Evolutionary conservation across 805 yeast species (phyloP).

Genomic region (Zygosaccharomyces siamensis): DNA sequence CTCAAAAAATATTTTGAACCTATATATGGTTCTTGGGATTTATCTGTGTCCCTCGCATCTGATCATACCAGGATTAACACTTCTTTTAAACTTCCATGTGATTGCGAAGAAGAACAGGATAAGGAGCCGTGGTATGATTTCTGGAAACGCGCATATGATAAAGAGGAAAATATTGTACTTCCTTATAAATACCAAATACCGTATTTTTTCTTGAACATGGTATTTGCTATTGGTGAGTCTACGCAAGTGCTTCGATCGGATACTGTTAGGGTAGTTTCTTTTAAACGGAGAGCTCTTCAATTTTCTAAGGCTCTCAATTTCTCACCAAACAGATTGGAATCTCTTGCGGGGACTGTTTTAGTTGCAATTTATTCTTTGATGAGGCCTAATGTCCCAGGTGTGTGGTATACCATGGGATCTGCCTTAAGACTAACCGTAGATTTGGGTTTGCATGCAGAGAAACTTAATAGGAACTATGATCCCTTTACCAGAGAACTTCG

Average conservation of each 20-base stretch:
- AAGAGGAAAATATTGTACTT: slow-evolving; percentile 37
- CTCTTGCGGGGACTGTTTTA: slow-evolving; percentile 65
- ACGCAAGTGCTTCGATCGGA: slow-evolving; percentile 66
- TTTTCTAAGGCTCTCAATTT: slow-evolving; percentile 54
- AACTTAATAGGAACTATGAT: slow-evolving; percentile 39
- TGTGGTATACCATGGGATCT: slow-evolving; percentile 86
- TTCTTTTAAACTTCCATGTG: slow-evolving; percentile 33
- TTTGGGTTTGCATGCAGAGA: slow-evolving; percentile 75
- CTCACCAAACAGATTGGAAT: slow-evolving; percentile 58
- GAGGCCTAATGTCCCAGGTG: slow-evolving; percentile 88
- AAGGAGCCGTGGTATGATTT: slow-evolving; percentile 30
- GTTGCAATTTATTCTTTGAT: slow-evolving; percentile 69
- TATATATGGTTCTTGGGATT: slow-evolving; percentile 64
- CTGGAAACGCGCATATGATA: slow-evolving; percentile 39
- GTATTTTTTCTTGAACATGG: slow-evolving; percentile 65
- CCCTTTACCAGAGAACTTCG: slow-evolving; percentile 63
- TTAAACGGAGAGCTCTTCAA: slow-evolving; percentile 58
- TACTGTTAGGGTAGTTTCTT: slow-evolving; percentile 61
- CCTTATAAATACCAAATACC: slow-evolving; percentile 50
- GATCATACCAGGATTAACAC: slow-evolving; percentile 43
- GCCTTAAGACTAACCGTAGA: slow-evolving; percentile 78
- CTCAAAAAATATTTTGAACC: slow-evolving; percentile 65
- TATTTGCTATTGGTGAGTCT: slow-evolving; percentile 78
- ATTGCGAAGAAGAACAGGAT: slow-evolving; percentile 11
- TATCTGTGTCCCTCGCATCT: slow-evolving; percentile 52